These are phyloP conservation scores for Puccinia hordei DNA, from an alignment of 1,284 basidiomycete species.

Conservation along the genomic window DNA sequence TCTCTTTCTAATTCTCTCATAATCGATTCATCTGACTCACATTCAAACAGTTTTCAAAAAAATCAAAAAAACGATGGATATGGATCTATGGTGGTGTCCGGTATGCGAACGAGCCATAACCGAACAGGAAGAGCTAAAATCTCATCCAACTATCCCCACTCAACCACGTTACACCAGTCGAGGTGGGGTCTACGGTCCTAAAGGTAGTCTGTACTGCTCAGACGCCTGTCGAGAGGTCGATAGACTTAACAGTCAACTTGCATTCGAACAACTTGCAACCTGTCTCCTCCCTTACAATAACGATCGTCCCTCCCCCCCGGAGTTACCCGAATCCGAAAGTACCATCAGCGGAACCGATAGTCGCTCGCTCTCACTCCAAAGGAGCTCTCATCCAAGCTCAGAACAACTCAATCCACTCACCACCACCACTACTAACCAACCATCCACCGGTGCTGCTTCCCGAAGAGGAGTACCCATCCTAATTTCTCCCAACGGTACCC, in stretches of 20 bases:
- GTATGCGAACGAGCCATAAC: conserved; percentile 41
- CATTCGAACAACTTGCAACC: conserved; percentile 25
- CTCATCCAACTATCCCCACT: not conserved
- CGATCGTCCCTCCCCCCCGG: not conserved
- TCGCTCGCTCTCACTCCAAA: not conserved
- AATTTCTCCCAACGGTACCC: conserved; percentile 26
- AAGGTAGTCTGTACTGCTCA: conserved; percentile 34
- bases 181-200: conserved; percentile 14
- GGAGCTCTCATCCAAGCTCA: not conserved
- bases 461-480: conserved; percentile 10
- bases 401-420: not conserved
- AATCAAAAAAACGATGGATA: conserved; percentile 32
- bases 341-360: conserved; percentile 7
- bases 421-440: no score
- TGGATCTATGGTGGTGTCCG: conserved; percentile 46
- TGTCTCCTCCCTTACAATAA: not conserved
- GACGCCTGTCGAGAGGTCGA: conserved; percentile 36
- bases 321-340: not conserved
- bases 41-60: no score
- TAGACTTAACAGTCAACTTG: conserved; percentile 1
- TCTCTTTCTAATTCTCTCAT: no score
- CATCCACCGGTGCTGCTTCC: no score
- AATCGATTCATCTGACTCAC: no score
- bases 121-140: conserved; percentile 7
- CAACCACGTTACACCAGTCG: conserved; percentile 18